Evolutionary conservation across 2,329 filamentous ascomycete genomes (phyloP).

Genomic region (Elsinoe ampelina): DNA sequence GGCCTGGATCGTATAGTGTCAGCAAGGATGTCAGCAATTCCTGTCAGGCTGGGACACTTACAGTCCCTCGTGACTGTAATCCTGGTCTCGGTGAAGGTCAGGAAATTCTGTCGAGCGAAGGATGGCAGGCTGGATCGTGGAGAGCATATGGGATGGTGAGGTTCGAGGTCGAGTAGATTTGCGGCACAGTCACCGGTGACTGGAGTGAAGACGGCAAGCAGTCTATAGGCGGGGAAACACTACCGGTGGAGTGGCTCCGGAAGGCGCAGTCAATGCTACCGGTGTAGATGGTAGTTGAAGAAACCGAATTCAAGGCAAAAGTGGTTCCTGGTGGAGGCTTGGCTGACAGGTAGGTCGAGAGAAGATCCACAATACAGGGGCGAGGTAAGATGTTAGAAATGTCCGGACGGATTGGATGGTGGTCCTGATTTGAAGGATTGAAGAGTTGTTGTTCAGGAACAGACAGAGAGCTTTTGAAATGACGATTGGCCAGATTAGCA

Average conservation of each 20-base stretch:
- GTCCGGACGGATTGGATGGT: neutral
- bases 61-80: neutral
- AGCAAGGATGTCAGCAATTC: neutral
- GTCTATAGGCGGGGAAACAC: neutral
- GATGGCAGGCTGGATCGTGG: conserved; percentile 8
- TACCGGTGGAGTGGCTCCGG: conserved; percentile 8
- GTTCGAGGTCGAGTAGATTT: neutral
- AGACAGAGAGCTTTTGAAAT: neutral
- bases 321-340: neutral
- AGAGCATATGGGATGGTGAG: conserved; percentile 5
- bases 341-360: neutral
- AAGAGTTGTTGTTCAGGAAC: neutral
- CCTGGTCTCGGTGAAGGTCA: neutral
- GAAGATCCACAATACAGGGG: neutral
- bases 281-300: neutral
- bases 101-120: conserved; percentile 7
- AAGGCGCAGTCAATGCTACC: conserved; percentile 45
- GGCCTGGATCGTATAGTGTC: neutral
- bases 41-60: neutral
- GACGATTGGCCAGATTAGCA: conserved; percentile 11
- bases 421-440: conserved; percentile 3
- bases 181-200: neutral
- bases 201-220: neutral
- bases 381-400: neutral
- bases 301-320: neutral